Conservation (phyloP, 495 filamentous ascomycete species). For the Trichoderma orchidacearum region DNA sequence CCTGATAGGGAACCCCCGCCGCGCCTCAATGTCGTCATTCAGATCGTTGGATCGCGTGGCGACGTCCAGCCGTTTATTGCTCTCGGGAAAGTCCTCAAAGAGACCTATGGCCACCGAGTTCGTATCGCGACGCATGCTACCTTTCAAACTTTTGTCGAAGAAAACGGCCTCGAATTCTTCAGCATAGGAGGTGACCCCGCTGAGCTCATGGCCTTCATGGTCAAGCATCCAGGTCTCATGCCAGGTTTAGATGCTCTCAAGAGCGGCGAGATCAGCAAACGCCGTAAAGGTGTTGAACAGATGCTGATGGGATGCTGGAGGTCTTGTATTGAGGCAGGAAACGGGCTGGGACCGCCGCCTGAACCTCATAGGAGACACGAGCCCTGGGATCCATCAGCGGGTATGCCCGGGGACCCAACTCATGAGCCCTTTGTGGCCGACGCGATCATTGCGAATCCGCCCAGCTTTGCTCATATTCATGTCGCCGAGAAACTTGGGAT, state of each 20-base stretch:
- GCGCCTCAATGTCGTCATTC: slow-evolving; percentile 58
- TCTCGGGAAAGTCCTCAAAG: slow-evolving; percentile 53
- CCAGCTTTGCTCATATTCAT: slow-evolving; percentile 52
- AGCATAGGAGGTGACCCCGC: slow-evolving; percentile 57
- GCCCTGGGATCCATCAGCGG: slow-evolving; percentile 9
- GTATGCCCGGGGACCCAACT: slow-evolving; percentile 7
- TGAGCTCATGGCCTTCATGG: slow-evolving; percentile 72
- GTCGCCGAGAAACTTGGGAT: slow-evolving; percentile 51
- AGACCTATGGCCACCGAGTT: slow-evolving; percentile 55
- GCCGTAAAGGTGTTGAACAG: slow-evolving; percentile 46
- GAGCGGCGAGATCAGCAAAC: slow-evolving; percentile 46
- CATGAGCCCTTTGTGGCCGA: slow-evolving; percentile 48
- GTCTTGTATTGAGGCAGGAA: slow-evolving; percentile 41
- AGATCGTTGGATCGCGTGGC: slow-evolving; percentile 64
- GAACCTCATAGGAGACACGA: slow-evolving; percentile 6
- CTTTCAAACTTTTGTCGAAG: slow-evolving; percentile 53
- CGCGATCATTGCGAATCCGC: slow-evolving; percentile 60
- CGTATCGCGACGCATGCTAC: slow-evolving; percentile 55
- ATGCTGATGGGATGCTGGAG: slow-evolving; percentile 51
- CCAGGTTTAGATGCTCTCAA: slow-evolving; percentile 50
- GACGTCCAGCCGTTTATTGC: slow-evolving; percentile 70
- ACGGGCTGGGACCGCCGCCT: slow-evolving; percentile 13
- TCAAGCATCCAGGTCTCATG: slow-evolving; percentile 63
- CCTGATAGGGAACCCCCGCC: slow-evolving; percentile 44
- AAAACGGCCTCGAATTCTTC: slow-evolving; percentile 58